These are phyloP conservation scores for Pseudogymnoascus sp. DNA, from an alignment of 2,329 filamentous ascomycete species.

Conservation along the genomic window DNA sequence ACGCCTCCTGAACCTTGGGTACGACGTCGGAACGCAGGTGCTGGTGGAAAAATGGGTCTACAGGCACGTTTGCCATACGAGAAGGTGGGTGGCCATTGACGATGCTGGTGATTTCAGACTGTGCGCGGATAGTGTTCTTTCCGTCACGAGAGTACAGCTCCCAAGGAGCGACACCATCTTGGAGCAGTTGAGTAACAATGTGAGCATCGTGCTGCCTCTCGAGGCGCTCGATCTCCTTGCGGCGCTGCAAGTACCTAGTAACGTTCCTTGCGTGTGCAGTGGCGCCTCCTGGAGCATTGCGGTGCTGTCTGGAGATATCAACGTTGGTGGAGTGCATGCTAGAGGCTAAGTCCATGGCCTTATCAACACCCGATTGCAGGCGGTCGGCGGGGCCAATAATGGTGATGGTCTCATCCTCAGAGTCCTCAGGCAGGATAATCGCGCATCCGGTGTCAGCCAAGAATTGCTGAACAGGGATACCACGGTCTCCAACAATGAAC, in stretches of 20 bases:
- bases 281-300: slow-evolving; percentile 62
- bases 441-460: slow-evolving; percentile 84
- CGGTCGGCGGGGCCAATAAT: slow-evolving; percentile 72
- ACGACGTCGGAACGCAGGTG: slow-evolving; percentile 60
- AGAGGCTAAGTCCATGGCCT: slow-evolving; percentile 80
- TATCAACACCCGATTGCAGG: slow-evolving; percentile 68
- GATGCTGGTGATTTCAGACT: slow-evolving; percentile 66
- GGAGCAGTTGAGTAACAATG: slow-evolving; percentile 69
- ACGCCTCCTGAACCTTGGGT: slow-evolving; percentile 55
- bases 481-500: slow-evolving; percentile 84
- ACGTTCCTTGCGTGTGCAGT: slow-evolving; percentile 76
- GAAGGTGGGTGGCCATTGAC: slow-evolving; percentile 67
- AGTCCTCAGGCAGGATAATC: slow-evolving; percentile 68
- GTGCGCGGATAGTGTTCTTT: slow-evolving; percentile 71
- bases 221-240: slow-evolving; percentile 72
- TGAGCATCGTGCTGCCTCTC: slow-evolving; percentile 76
- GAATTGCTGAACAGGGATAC: slow-evolving; percentile 75
- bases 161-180: slow-evolving; percentile 69
- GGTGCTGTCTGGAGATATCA: slow-evolving; percentile 74
- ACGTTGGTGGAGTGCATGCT: slow-evolving; percentile 78
- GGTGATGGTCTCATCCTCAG: slow-evolving; percentile 71
- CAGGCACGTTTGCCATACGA: slow-evolving; percentile 56
- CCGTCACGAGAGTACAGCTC: slow-evolving; percentile 80
- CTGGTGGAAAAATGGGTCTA: slow-evolving; percentile 74
- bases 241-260: slow-evolving; percentile 78